Percentiles rank a stretch among this genome's conserved stretches.
phyloP scores from a whole-genome alignment of 2,329 filamentous ascomycete genomes.

The Aplosporella prunicola region DNA sequence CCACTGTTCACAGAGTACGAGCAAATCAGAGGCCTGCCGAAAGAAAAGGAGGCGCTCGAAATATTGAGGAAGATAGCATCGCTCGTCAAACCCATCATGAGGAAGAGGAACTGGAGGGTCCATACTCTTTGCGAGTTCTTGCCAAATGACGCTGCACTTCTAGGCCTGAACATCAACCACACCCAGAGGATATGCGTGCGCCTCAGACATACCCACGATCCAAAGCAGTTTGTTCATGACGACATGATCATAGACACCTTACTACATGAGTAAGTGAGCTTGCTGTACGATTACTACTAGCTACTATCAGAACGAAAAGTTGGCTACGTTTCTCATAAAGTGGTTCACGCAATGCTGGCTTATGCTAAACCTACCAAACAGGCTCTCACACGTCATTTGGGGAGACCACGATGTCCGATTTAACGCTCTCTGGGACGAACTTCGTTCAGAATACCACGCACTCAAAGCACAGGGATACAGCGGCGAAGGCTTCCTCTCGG shows the following conservation, averaged over 20 bases:
- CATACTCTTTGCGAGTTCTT: slow-evolving; percentile 76
- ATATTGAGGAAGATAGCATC: slow-evolving; percentile 74
- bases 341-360: slow-evolving; percentile 13
- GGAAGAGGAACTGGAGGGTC: slow-evolving; percentile 73
- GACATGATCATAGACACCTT: slow-evolving; percentile 82
- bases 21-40: slow-evolving; percentile 37
- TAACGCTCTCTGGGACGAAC: slow-evolving; percentile 77
- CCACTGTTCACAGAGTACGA: slow-evolving; percentile 42
- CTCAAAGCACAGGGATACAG: slow-evolving; percentile 76
- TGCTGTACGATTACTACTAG: no score
- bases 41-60: slow-evolving; percentile 38
- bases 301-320: no score
- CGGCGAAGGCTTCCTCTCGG: slow-evolving; percentile 75
- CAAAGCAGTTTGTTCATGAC: slow-evolving; percentile 65
- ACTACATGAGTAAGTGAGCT: slow-evolving; percentile 69
- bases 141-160: slow-evolving; percentile 60
- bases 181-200: slow-evolving; percentile 76
- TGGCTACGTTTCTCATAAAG: neutral
- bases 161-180: slow-evolving; percentile 71
- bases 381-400: slow-evolving; percentile 72
- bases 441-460: slow-evolving; percentile 74
- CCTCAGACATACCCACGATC: slow-evolving; percentile 65
- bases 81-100: slow-evolving; percentile 90
- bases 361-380: slow-evolving; percentile 15
- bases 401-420: slow-evolving; percentile 78